Evolutionary conservation across 2,329 filamentous ascomycete species (phyloP).

Genomic region (Epichloe baconii): DNA sequence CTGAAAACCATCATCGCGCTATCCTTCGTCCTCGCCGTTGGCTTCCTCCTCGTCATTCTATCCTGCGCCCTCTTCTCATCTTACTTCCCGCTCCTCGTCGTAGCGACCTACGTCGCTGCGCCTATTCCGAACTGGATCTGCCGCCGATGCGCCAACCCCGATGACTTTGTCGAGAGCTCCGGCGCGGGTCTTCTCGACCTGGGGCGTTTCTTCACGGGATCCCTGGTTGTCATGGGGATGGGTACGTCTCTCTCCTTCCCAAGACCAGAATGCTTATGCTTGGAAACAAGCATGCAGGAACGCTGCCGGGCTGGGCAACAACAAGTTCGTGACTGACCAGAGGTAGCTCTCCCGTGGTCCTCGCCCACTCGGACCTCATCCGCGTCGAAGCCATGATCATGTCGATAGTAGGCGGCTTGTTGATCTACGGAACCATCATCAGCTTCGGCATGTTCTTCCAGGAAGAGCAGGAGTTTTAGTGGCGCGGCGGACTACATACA

Average conservation of each 20-base stretch:
- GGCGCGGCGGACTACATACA: too few relatives aligned
- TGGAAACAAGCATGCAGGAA: too few relatives aligned
- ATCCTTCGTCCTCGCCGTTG: conserved; percentile 96
- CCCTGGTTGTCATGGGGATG: conserved; percentile 94
- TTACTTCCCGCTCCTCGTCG: conserved; percentile 90
- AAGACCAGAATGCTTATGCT: too few relatives aligned
- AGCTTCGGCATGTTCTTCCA: conserved; percentile 98
- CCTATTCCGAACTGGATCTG: conserved; percentile 97
- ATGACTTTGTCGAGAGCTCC: conserved; percentile 85
- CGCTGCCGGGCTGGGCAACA: too few relatives aligned
- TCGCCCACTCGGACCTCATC: conserved; percentile 81
- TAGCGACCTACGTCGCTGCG: conserved; percentile 87
- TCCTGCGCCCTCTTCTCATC: conserved; percentile 90
- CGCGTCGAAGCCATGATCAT: conserved; percentile 78
- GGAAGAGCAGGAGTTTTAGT: conserved; percentile 88
- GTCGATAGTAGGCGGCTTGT: conserved; percentile 79
- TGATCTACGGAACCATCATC: conserved; percentile 98
- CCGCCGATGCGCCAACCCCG: conserved; percentile 71
- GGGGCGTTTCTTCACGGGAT: conserved; percentile 86
- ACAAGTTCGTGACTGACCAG: too few relatives aligned
- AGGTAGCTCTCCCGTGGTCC: conserved; percentile 65
- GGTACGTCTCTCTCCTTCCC: conserved; percentile 46
- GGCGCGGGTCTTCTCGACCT: conserved; percentile 82
- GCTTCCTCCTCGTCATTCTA: conserved; percentile 97
- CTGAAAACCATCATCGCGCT: conserved; percentile 98